Conservation (phyloP, 345 rosid genomes). For the Acer yangbiense region DNA sequence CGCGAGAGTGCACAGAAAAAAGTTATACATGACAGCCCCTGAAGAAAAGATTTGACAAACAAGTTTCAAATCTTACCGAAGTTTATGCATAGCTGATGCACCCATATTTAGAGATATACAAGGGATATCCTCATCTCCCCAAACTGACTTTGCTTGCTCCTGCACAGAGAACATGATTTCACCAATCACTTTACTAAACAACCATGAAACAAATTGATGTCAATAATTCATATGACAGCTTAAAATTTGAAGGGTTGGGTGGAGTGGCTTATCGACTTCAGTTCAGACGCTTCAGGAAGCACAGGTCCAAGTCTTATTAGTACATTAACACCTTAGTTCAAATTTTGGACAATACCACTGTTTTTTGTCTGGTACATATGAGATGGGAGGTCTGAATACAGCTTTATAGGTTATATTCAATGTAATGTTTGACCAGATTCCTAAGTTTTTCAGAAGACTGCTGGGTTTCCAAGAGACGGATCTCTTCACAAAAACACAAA, state of each 20-base stretch:
- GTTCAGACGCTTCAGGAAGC: background rate
- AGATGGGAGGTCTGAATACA: background rate
- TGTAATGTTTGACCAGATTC: background rate
- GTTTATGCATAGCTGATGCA: slow-evolving; percentile 92
- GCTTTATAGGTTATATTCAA: background rate
- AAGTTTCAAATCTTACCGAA: slow-evolving; percentile 52
- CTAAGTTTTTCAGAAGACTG: background rate
- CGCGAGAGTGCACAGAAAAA: background rate
- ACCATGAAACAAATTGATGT: slow-evolving; percentile 5
- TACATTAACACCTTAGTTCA: background rate
- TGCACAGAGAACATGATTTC: slow-evolving; percentile 22
- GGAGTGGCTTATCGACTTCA: background rate
- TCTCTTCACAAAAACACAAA: background rate
- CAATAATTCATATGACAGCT: slow-evolving; percentile 8
- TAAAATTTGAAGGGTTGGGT: background rate
- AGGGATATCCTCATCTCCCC: slow-evolving; percentile 78
- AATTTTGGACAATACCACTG: background rate
- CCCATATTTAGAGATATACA: slow-evolving; percentile 76
- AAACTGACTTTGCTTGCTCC: slow-evolving; percentile 73
- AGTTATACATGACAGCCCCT: background rate
- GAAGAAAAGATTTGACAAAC: background rate
- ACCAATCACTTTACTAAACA: background rate
- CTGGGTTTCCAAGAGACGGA: background rate
- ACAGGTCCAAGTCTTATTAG: background rate
- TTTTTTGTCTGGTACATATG: background rate